These are phyloP conservation scores for Nicotiana knightiana DNA, from an alignment of 257 asterid genomes.

Conservation along the genomic window DNA sequence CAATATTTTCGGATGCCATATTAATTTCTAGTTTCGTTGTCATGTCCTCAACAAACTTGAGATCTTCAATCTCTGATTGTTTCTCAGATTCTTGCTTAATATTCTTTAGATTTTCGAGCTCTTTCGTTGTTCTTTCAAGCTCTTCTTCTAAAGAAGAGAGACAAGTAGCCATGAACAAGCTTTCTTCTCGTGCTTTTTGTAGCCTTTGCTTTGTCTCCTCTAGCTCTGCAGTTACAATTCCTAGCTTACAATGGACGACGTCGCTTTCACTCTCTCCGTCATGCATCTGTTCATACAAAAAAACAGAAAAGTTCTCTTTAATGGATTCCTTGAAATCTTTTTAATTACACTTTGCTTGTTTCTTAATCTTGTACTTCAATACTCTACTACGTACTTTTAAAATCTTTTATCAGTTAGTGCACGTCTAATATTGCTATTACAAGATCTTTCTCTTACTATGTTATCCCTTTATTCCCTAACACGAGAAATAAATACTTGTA, in stretches of 20 bases:
- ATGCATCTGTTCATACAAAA: conserved; percentile 32
- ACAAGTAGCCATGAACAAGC: conserved; percentile 43
- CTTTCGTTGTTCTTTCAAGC: conserved; percentile 54
- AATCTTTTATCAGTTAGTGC: no score
- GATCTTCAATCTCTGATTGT: conserved; percentile 26
- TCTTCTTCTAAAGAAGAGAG: conserved; percentile 55
- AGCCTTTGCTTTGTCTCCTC: conserved; percentile 65
- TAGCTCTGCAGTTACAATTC: conserved; percentile 30
- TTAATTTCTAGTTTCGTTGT: not conserved
- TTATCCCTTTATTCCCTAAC: no score
- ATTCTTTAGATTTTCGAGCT: conserved; percentile 37
- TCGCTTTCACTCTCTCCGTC: conserved; percentile 18
- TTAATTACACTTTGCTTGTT: no score
- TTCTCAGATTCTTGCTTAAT: conserved; percentile 2
- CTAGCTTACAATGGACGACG: not conserved
- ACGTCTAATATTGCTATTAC: no score
- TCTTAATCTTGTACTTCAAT: no score
- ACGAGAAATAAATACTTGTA: no score
- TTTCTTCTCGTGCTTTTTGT: conserved; percentile 49
- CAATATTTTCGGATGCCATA: not conserved
- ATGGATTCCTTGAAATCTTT: not conserved
- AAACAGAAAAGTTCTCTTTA: no score
- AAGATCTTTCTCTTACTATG: no score
- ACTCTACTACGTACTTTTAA: no score
- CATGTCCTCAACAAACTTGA: conserved; percentile 41